A percentile compares a stretch with the other conserved stretches of the same genome.
These are phyloP conservation scores for Paecilomyces sp. DNA, from an alignment of 2,329 filamentous ascomycete species.

Conservation along the genomic window DNA sequence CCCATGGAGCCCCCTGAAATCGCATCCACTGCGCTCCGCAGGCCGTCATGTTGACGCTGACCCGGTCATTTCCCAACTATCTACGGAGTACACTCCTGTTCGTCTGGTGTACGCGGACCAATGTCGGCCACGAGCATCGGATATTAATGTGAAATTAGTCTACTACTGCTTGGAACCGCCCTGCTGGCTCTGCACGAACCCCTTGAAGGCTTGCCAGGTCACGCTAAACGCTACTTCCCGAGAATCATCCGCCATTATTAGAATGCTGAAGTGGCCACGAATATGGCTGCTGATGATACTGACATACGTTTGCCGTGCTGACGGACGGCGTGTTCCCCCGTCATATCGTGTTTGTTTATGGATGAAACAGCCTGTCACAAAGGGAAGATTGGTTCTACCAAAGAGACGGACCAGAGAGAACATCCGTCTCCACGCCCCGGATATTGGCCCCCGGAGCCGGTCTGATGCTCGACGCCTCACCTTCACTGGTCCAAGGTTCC, in stretches of 20 bases:
- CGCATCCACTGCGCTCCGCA: not conserved
- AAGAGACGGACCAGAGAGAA: not conserved
- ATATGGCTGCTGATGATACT: not conserved
- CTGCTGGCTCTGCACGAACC: not conserved
- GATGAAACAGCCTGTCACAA: not conserved
- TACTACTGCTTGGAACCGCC: not conserved
- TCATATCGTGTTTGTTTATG: not conserved
- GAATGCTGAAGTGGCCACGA: not conserved
- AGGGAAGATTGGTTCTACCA: not conserved
- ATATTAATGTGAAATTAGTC: not conserved
- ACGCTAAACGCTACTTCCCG: not conserved
- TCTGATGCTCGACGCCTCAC: not conserved
- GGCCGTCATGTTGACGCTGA: not conserved
- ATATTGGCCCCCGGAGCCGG: not conserved
- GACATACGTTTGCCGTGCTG: not conserved
- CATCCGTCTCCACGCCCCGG: not conserved
- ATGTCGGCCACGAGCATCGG: not conserved
- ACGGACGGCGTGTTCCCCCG: not conserved
- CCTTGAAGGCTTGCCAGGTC: not conserved
- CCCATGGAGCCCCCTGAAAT: not conserved
- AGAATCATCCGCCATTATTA: not conserved
- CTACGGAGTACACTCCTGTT: not conserved
- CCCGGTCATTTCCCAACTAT: not conserved
- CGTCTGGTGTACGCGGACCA: not conserved
- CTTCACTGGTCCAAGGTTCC: not conserved